Evolutionary conservation across 305 asterid genomes (phyloP), one percentile per base, ranked within the genome.

Genomic region (Plantago rigida): DNA sequence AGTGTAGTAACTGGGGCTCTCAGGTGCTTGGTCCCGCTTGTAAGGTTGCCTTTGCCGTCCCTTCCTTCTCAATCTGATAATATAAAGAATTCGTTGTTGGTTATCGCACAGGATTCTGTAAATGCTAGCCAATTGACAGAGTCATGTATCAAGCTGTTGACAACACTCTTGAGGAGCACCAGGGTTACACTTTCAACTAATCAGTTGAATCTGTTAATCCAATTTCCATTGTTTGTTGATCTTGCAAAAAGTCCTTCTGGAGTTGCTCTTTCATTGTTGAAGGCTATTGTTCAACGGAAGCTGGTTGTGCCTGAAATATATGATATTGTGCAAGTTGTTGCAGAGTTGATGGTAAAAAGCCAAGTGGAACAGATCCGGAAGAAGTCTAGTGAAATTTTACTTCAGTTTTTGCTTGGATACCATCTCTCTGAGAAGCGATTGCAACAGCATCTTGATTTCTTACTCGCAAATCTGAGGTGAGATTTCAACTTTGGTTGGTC

Each of bases 221-320:
- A 85, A 51, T 89, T 93, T 73, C 97, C 99, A 0, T 59, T 93
- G 66, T 89, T 93, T 74, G 83, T 89, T 71, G 99, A 89, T 73
- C 81, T 93, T 57, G 91, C 88, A 42, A 87, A 78, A 59, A 89
- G 75, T 72, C 94, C 99, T n/a, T 74, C 99, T 11, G 74, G 74
- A 66, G 71, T 80, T 52, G 96, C 94, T 22, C 97, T 93, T 70
- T 83, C 95, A 50, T 83, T 93, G 66, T 59, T 93, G 75, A 93
- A 89, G 73, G 95, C 97, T 49, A 80, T 93, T 66, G 77, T 93
- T 26, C 77, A 80, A 36, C 80, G 88, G 48, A 93, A 87, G 65
- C 76, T 93, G 69, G 87, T 87, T 59, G 95, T 76, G 77, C 82
- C 94, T 12, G 96, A 89, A 78, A 83, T 93, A 62, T 89, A 84